These are phyloP conservation scores for Heterobasidion irregulare DNA, from an alignment of 1,284 basidiomycete genomes.

Conservation along the genomic window DNA sequence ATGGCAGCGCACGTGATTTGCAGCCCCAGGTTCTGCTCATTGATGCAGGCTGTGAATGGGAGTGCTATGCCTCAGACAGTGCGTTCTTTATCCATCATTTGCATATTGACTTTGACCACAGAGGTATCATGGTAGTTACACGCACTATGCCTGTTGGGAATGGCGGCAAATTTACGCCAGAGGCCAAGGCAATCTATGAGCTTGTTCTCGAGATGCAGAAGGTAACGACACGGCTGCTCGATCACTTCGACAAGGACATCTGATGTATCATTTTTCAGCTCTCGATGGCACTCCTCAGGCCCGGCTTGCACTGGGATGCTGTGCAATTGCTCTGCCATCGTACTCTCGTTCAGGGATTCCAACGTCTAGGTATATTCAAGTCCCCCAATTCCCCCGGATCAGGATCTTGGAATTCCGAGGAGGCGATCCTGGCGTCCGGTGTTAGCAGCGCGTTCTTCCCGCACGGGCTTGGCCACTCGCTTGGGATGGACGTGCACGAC, in stretches of 20 bases:
- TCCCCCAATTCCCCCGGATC: slow-evolving; percentile 34
- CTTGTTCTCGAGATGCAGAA: slow-evolving; percentile 86
- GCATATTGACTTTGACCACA: background rate
- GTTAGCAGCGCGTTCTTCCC: slow-evolving; percentile 84
- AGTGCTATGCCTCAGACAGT: slow-evolving; percentile 75
- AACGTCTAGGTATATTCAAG: slow-evolving; percentile 81
- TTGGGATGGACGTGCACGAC: slow-evolving; percentile 88
- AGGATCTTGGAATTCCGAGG: slow-evolving; percentile 50
- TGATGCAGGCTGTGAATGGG: slow-evolving; percentile 89
- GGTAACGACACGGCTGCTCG: slow-evolving; percentile 27
- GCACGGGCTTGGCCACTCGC: slow-evolving; percentile 83
- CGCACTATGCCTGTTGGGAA: slow-evolving; percentile 87
- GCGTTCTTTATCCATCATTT: slow-evolving; percentile 14
- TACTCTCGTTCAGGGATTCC: slow-evolving; percentile 70
- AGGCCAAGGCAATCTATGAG: slow-evolving; percentile 74
- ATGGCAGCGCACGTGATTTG: slow-evolving; percentile 32
- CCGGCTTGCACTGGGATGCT: slow-evolving; percentile 79
- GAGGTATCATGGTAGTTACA: slow-evolving; percentile 36
- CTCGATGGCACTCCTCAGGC: slow-evolving; percentile 57
- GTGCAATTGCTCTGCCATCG: slow-evolving; percentile 78
- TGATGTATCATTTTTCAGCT: slow-evolving; percentile 28
- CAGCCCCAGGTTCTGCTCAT: slow-evolving; percentile 80
- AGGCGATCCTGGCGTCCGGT: slow-evolving; percentile 68
- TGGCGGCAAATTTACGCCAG: slow-evolving; percentile 76
- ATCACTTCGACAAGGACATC: too few relatives aligned